Evolutionary conservation across 1,139 yeast species (phyloP), one percentile per base, ranked within the genome.

Genomic region (Saccharomyces hybrid): DNA sequence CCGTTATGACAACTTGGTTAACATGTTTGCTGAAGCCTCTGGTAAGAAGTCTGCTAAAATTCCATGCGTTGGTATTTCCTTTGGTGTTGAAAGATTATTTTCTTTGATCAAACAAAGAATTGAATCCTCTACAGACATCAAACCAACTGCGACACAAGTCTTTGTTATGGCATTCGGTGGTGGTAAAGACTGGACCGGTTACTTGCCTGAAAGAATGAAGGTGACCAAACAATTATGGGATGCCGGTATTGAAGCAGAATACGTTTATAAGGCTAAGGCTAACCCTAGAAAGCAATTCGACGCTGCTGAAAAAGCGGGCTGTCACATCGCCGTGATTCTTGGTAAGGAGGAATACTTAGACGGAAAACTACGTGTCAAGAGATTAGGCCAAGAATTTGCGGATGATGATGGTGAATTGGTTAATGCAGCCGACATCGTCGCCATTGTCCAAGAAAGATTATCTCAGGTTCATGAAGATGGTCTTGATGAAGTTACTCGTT

Each of bases 161-260:
- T 93, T 79, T 68, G 86, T 93, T 53, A 91, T 93, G 97, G 98
- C 98, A 1, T 90, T 93, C 68, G 99, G 99, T 62, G 97, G 97
- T 63, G 98, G 97, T 67, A 89, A 88, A 65, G 93, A 86, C 58
- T 91, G 97, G 97, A 83, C 79, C 59, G 98, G 98, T 9, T 88
- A 88, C 75, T 76, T 93, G 65, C 81, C 84, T 59, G 97, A 93
- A 75, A 85, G 99, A 75, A 89, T 93, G 97, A 67, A 78, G 46
- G 80, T 93, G 53, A 82, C 97, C 54, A 85, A 88, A 66, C 73
- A 76, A 63, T 79, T 93, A 63, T 93, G 99, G 99, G 77, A 78
- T 34, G 87, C 86, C 7, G 97, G 95, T 48, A 82, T 93, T 62
- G 95, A 88, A 69, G 78, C 96, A 47, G 99, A 93, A 74, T 93